Conservation (phyloP, 371 early-diverging fungal species). For the Mortierella sp. region DNA sequence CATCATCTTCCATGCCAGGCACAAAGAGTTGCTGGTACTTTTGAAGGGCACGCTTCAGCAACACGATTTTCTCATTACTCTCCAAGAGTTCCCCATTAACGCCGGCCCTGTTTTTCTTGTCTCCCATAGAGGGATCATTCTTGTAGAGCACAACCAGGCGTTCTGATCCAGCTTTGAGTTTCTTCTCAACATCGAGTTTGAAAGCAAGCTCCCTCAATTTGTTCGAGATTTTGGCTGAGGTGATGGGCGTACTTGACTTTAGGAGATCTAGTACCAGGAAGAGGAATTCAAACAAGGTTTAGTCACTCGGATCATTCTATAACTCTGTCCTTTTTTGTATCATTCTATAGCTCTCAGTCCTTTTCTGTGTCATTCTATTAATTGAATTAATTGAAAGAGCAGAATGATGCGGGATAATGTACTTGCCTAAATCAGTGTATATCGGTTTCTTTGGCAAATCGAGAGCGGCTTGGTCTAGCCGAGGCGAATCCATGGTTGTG, state of each 20-base stretch:
- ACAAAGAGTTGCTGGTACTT: constrained; percentile 89
- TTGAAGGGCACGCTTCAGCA: constrained; percentile 84
- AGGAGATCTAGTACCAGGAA: constrained; percentile 66
- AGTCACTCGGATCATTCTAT: neutral
- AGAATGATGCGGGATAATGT: neutral
- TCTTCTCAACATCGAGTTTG: constrained; percentile 92
- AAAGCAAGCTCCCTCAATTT: constrained; percentile 87
- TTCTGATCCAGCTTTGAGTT: constrained; percentile 82
- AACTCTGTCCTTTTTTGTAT: neutral
- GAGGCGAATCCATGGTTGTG: constrained; percentile 43
- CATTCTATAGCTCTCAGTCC: neutral
- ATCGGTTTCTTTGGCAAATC: constrained; percentile 58
- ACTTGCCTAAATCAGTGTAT: constrained; percentile 69
- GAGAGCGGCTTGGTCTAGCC: constrained; percentile 20
- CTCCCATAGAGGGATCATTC: constrained; percentile 63
- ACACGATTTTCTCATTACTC: constrained; percentile 81
- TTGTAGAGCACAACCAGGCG: constrained; percentile 62
- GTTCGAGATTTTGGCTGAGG: constrained; percentile 86
- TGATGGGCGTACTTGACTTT: constrained; percentile 82
- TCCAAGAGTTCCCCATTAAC: constrained; percentile 78
- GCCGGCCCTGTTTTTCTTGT: constrained; percentile 73
- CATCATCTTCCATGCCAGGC: constrained; percentile 78
- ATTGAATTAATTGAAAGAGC: constrained; percentile 8
- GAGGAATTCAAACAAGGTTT: neutral
- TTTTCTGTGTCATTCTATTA: constrained; percentile 1